Evolutionary conservation across 352 stramenopile genomes (phyloP), one percentile per base, ranked within the genome.

Genomic region (Aphanomyces euteiches): DNA sequence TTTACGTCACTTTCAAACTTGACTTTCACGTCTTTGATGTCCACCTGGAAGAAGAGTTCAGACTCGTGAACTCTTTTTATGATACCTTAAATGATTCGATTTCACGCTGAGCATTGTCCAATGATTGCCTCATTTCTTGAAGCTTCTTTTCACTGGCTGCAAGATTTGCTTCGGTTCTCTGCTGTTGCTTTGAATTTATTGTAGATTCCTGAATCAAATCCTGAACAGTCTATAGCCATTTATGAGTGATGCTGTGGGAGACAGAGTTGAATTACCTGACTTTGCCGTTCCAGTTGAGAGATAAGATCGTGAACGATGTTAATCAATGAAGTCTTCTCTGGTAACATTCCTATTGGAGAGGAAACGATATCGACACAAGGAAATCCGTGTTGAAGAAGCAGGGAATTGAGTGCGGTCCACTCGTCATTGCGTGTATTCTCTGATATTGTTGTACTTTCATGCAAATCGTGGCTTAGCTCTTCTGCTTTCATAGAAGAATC

Each of bases 271-370:
- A 65, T 5, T 67, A 91, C 85, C 79, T 91, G 75, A 34, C 90
- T 87, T 47, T 91, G 91, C 38, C 77, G 73, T 21, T 87, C 78
- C 7, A 91, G 69, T 53, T 91, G 82, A 15, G 80, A 69, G 0
- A 79, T 67, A 57, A 90, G 78, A 17, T 90, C 84, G 15, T 93
- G 82, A 7, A 93, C 78, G 13, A 89, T 67, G 47, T 72, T 79
- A 36, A 87, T 81, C 0, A 91, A 68, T 5, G 85, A 90, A 4
- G 75, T 69, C 10, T 75, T 72, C 3, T 84, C 78, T 17, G 85
- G 85, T 0, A 83, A 43, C 10, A 74, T 19, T 19, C 39, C 17
- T 40, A 17, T 40, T 45, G 21, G 17, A 36, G 39, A 10, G 21
- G 17, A 12, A n/a, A 50, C 10, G 0, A 50, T n/a, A n/a, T 50